Base-by-base conservation (phyloP, 1,284 basidiomycete species). In the Ustilago bromivora region DNA sequence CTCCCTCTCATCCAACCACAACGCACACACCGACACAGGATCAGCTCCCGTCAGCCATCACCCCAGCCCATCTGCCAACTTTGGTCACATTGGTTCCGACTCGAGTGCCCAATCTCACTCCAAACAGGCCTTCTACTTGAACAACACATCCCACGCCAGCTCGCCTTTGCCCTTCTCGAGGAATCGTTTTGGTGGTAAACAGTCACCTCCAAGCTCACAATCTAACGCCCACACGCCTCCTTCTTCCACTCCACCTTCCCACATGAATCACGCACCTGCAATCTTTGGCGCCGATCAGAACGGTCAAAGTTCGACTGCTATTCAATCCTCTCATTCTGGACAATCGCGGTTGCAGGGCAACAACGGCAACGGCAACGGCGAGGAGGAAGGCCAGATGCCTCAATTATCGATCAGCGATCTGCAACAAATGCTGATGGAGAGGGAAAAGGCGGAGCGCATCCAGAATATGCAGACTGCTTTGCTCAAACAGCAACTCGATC, bases 391-490 rank as follows among this genome's bases (percentile, higher is more conserved):
- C 19, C 32, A 58, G 31, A 55, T 71, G 49, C 66, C 71, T 1
- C 74, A 75, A 28, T 58, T 82, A 17, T 74, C 71, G 53, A 76
- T 81, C 19, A 19, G 53, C 0, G 81, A 83, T 47, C 36, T 82
- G 32, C 76, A 82, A 53, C 71, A 70, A 36, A 67, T 83, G 54
- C 70, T 82, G 32, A 32, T 75, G 23, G 81, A 82, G 36, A 76
- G 81, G 15, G 80, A 83, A 47, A 78, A 71, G 60, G 63, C 73
- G 15, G 81, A 83, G 41, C 62, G 79, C 5, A 71, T 82, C 15
- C 81, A 83, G 61, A 81, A 78, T 55, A 71, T 82, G 66, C 81
- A 82, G 68, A 82, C 80, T 12, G 73, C 73, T 4, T 51, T 82
- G 3, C 68, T 82, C 41, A 76, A 81, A 46, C 81, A 82, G 66